phyloP scores from a whole-genome alignment of 345 rosid species.

The Aurinia saxatilis region DNA sequence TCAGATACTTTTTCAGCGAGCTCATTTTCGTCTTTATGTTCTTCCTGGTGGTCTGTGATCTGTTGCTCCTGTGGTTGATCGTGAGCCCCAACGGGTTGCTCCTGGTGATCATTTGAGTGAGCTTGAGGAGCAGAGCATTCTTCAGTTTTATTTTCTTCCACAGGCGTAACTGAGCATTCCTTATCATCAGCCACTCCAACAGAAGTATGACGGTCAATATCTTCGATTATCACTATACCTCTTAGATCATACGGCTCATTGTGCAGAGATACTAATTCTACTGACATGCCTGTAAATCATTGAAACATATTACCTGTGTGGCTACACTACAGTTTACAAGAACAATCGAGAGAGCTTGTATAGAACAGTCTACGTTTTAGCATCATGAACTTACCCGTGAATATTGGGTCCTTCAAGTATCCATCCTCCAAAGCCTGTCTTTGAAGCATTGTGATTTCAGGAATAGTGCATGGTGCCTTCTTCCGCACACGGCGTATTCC shows the following conservation, averaged over 20 bases:
- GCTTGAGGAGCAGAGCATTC: slow-evolving; percentile 23
- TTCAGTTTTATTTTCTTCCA: slow-evolving; percentile 34
- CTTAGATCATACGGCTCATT: slow-evolving; percentile 59
- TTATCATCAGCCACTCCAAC: slow-evolving; percentile 32
- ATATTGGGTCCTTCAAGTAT: slow-evolving; percentile 52
- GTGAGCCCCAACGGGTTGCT: slow-evolving; percentile 15
- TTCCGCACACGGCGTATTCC: slow-evolving; percentile 89
- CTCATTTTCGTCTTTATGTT: slow-evolving; percentile 30
- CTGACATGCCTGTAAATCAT: slow-evolving; percentile 60
- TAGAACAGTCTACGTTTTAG: not conserved
- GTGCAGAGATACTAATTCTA: slow-evolving; percentile 48
- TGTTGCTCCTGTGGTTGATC: slow-evolving; percentile 7
- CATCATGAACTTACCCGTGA: slow-evolving; percentile 59
- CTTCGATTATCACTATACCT: slow-evolving; percentile 43
- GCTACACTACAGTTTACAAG: slow-evolving; percentile 15
- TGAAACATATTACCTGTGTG: slow-evolving; percentile 1
- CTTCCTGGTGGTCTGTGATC: slow-evolving; percentile 9
- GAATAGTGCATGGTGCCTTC: slow-evolving; percentile 95
- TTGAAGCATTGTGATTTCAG: slow-evolving; percentile 80
- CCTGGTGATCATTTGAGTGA: slow-evolving; percentile 1
- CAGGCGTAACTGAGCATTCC: slow-evolving; percentile 34
- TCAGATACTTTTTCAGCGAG: slow-evolving; percentile 34
- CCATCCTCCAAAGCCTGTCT: slow-evolving; percentile 74
- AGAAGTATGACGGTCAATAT: slow-evolving; percentile 33
- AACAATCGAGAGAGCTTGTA: slow-evolving; percentile 5